phyloP scores from a whole-genome alignment of 176 grass and related monocot genomes.

The Elaeis guineensis region DNA sequence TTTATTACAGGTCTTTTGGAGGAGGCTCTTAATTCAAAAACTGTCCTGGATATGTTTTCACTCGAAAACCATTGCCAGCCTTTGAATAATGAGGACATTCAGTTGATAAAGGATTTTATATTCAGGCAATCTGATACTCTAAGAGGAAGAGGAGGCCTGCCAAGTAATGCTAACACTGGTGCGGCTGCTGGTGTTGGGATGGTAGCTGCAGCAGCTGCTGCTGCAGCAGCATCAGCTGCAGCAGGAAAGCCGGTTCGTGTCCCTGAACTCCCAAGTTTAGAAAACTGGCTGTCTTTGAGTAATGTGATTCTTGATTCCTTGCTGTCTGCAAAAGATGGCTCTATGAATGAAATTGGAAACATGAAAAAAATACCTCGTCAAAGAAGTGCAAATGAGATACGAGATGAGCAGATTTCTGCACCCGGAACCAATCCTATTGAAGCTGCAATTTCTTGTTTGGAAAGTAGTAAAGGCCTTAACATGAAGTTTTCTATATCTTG shows the following conservation, averaged over 20 bases:
- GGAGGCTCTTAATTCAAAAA: conserved; percentile 46
- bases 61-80: conserved; percentile 45
- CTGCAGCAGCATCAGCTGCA: conserved; percentile 69
- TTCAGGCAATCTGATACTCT: conserved; percentile 62
- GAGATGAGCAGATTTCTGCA: conserved; percentile 29
- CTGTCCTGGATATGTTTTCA: conserved; percentile 48
- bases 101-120: conserved; percentile 86
- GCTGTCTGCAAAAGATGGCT: conserved; percentile 23
- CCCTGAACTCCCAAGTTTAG: conserved; percentile 63
- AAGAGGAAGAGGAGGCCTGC: conserved; percentile 56
- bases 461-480: conserved; percentile 56
- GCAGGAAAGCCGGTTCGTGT: conserved; percentile 50
- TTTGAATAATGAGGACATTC: conserved; percentile 63
- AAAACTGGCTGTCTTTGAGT: conserved; percentile 72
- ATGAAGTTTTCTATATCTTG: conserved; percentile 86
- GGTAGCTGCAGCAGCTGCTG: conserved; percentile 74
- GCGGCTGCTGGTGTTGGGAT: conserved; percentile 68
- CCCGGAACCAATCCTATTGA: conserved; percentile 34
- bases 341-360: conserved; percentile 23
- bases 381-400: conserved; percentile 19
- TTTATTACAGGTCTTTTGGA: conserved; percentile 47
- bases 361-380: conserved; percentile 9
- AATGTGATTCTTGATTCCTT: conserved; percentile 52
- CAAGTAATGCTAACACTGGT: conserved; percentile 53
- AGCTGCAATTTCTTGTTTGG: conserved; percentile 58